Evolutionary conservation across 208 protist genomes (phyloP).

Genomic region (Trichomonas tenax): DNA sequence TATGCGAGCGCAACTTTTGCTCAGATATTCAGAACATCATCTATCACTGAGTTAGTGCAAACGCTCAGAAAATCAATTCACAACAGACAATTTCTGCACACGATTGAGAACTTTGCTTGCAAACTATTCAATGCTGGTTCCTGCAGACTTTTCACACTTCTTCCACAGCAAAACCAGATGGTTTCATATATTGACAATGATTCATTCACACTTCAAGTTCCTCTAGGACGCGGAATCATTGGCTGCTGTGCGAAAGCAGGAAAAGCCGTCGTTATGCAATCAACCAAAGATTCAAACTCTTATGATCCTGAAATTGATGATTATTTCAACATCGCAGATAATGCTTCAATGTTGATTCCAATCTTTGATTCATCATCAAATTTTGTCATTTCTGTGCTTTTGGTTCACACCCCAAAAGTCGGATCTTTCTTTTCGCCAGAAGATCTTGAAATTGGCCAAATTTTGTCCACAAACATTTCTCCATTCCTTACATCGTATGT

Average conservation of each 20-base stretch:
- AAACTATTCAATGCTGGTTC: background rate
- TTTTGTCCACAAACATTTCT: background rate
- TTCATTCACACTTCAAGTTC: background rate
- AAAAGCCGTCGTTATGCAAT: background rate
- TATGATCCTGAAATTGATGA: constrained; percentile 5
- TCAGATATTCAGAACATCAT: background rate
- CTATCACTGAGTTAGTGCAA: background rate
- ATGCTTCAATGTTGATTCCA: background rate
- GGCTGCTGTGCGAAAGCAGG: background rate
- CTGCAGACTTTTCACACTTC: background rate
- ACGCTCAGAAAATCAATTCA: background rate
- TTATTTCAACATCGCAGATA: background rate
- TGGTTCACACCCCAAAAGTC: background rate
- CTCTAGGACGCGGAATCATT: background rate
- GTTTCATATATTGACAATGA: background rate
- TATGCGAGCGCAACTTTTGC: background rate
- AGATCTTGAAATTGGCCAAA: background rate
- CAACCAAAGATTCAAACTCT: background rate
- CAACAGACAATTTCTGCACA: background rate
- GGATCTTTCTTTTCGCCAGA: background rate
- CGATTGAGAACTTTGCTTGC: background rate
- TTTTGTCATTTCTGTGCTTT: background rate
- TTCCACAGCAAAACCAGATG: background rate
- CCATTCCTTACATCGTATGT: background rate
- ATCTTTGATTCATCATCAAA: background rate